Evolutionary conservation across 305 asterid species (phyloP), one percentile per base, ranked within the genome.

Genomic region (Nicotiana rustica): DNA sequence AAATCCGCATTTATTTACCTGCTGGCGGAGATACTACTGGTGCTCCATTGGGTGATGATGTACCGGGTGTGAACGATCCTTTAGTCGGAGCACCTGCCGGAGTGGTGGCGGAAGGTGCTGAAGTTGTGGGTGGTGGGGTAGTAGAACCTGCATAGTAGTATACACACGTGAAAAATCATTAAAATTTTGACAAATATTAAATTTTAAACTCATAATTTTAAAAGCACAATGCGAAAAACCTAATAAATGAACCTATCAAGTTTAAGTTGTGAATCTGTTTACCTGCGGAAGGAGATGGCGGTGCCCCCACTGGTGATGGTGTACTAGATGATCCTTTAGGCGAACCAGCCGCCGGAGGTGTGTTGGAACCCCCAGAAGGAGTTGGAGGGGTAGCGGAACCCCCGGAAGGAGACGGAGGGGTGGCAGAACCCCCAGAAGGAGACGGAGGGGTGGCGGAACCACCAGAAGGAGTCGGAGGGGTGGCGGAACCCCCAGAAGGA

Each of bases 41-140:
- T 73, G 79, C 64, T 1, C 64, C 79, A 49, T 7, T 49, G n/a
- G 64, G 79, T 21, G 79, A 49, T 15, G 78, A 15, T 19, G 60
- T 71, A 71, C 38, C 35, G 0, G 79, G 79, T 49, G 79, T 14
- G 6, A 62, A 13, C 2, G 79, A 75, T 25, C 79, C 79, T 25
- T 29, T 49, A 25, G 79, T 7, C 5, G 79, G 64, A 49, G 79
- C 1, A 49, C 64, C 79, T 5, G 25, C 79, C 9, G 79, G 79
- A 49, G 79, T 1, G 13, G 38, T 10, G 77, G 81, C 31, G 25
- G 38, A n/a, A 70, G 83, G 80, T 5, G 87, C 49, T 52, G 80
- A 38, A n/a, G 64, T 59, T 59, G 18, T 6, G 25, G 64, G 64
- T n/a, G 88, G 21, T 36, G 75, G 25, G 44, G 59, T 6, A 18